Base-by-base conservation (phyloP, 148 eudicot species). In the Vaccinium macrocarpon region DNA sequence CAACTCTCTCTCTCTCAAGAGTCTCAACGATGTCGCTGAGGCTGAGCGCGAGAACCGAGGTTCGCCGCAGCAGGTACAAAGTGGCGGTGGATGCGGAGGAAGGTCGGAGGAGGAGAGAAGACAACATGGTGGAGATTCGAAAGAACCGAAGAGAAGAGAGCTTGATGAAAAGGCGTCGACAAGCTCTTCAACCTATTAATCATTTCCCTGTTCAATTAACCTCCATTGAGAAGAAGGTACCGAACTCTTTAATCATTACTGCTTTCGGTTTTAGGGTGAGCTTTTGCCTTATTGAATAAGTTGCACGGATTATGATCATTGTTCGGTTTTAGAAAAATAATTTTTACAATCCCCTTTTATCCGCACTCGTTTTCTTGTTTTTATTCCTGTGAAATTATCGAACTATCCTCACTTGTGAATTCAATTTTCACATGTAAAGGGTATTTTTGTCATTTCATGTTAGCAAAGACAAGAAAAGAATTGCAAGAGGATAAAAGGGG, bases 101-200 rank as follows among this genome's bases (percentile, higher is more conserved):
- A 38, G 90, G 88, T 7, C 83, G 90, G 18, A 77, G 89, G 57
- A 32, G 90, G 77, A 89, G 90, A 52, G 90, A 89, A 64, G 90
- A 89, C 66, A 88, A 89, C 84, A 74, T 89, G 87, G 90, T 86
- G 13, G 90, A 89, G 88, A 86, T 89, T 51, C 88, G 90, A 1
- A 89, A 89, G 86, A 84, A 21, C 11, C 48, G 62, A 71, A 80
- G 90, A 50, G 90, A 89, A 78, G 90, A 89, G 68, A 86, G 78
- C 82, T 83, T 89, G 64, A 83, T 48, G 75, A 87, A 89, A 84
- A 89, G 82, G 82, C 88, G 90, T 1, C 84, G 88, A 0, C 85
- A 90, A 78, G 90, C 89, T 2, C 79, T 86, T 23, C 84, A 77
- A 38, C 70, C 56, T 62, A 64, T 27, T 42, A 85, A 62, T 32